Evolutionary conservation across 75 land plant species (phyloP).

Genomic region (Adiantum capillusveneris): DNA sequence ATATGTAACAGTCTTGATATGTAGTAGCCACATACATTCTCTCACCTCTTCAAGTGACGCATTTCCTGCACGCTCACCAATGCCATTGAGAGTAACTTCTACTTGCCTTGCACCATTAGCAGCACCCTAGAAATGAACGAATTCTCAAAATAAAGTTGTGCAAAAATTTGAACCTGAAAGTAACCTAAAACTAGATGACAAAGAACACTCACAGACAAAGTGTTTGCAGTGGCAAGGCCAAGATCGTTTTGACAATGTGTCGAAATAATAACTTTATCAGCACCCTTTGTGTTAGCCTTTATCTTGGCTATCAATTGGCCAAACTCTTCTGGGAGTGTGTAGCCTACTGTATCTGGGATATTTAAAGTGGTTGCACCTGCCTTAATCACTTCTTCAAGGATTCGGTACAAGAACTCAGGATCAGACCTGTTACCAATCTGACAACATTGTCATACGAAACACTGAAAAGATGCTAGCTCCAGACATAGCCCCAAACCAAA

Average conservation of each 20-base stretch:
- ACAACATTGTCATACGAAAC: too few species aligned
- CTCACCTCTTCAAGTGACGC: conserved; percentile 92
- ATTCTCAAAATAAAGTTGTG: not conserved
- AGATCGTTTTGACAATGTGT: conserved; percentile 98
- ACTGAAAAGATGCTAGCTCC: too few species aligned
- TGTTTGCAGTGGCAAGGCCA: conserved; percentile 91
- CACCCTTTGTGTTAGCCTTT: conserved; percentile 77
- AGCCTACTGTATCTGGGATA: conserved; percentile 97
- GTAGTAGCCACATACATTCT: too few species aligned
- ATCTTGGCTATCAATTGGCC: conserved; percentile 78
- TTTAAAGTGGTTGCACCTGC: conserved; percentile 99
- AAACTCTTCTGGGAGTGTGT: conserved; percentile 67
- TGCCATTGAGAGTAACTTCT: conserved; percentile 98
- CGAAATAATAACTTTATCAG: conserved; percentile 86
- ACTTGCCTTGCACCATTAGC: conserved; percentile 89
- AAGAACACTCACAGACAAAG: conserved; percentile 54
- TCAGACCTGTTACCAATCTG: conserved; percentile 50
- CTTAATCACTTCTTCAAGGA: conserved; percentile 89
- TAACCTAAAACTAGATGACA: not conserved
- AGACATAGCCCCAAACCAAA: too few species aligned
- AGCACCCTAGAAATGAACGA: conserved; percentile 62
- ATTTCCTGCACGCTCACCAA: conserved; percentile 99
- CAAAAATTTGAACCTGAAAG: not conserved
- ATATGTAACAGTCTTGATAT: too few species aligned
- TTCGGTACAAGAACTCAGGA: conserved; percentile 71